Percentiles rank a stretch among this genome's conserved stretches.
phyloP scores from a whole-genome alignment of 768 basidiomycete species.

The Cystofilobasidium ferigula region DNA sequence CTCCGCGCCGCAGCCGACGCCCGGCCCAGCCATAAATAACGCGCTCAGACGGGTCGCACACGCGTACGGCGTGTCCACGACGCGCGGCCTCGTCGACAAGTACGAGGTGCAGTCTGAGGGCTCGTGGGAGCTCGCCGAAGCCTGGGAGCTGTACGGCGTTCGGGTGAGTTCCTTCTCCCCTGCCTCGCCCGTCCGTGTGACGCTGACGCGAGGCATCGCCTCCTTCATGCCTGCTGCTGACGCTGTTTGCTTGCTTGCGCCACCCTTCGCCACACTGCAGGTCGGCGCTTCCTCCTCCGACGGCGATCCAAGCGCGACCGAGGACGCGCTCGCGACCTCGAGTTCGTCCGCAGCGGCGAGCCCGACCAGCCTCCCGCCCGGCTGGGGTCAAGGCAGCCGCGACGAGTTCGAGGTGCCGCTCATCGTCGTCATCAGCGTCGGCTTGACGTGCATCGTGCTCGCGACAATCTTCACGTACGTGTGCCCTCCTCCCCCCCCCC shows the following conservation, averaged over 20 bases:
- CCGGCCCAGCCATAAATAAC: background rate
- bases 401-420: slow-evolving; percentile 14
- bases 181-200: too few species aligned
- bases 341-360: background rate
- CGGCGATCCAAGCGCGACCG: too few species aligned
- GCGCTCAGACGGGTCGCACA: background rate
- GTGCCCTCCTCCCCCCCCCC: background rate
- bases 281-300: too few species aligned
- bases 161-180: background rate
- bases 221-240: background rate
- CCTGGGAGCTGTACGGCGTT: slow-evolving; percentile 10
- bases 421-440: slow-evolving; percentile 14
- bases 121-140: background rate
- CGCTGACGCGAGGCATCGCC: background rate
- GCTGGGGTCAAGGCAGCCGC: background rate
- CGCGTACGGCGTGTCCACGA: background rate
- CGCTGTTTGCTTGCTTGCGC: too few species aligned
- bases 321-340: background rate
- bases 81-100: background rate
- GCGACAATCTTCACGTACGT: slow-evolving; percentile 14
- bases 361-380: slow-evolving; percentile 7
- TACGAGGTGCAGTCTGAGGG: background rate
- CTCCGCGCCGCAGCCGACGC: background rate
- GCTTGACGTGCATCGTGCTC: background rate
- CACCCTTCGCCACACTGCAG: too few species aligned